A percentile compares a stretch with the other conserved stretches of the same genome.
Conservation (phyloP, 1,139 yeast genomes). For the Yamadazyma spencermartinsiae region DNA sequence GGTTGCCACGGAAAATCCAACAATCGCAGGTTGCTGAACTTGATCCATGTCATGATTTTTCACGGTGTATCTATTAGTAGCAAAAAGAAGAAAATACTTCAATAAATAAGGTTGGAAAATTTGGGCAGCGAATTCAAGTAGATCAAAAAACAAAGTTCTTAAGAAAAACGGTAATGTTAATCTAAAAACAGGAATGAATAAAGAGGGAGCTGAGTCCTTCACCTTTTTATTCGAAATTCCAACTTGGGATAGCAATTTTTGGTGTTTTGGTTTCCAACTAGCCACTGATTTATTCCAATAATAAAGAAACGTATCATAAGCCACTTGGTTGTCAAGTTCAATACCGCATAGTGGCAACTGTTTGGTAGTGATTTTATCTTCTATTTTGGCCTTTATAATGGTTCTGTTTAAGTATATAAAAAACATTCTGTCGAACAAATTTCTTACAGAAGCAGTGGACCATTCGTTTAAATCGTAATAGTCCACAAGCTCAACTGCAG, state of each 20-base stretch:
- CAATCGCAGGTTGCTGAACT: conserved; percentile 26
- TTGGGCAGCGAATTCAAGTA: conserved; percentile 21
- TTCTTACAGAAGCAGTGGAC: conserved; percentile 25
- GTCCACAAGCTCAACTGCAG: conserved; percentile 45
- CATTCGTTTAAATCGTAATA: conserved; percentile 37
- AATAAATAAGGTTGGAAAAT: conserved; percentile 34
- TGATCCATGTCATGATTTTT: conserved; percentile 9
- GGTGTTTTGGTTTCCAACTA: background rate
- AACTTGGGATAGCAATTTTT: conserved; percentile 14
- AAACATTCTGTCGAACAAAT: conserved; percentile 24
- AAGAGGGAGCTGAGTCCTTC: conserved; percentile 25
- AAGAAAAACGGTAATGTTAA: conserved; percentile 8
- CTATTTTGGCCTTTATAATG: conserved; percentile 22
- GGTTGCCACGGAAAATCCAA: conserved; percentile 31
- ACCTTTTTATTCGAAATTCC: conserved; percentile 8
- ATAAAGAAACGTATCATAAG: conserved; percentile 19
- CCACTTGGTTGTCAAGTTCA: conserved; percentile 22
- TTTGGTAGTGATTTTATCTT: conserved; percentile 20
- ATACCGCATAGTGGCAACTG: conserved; percentile 27
- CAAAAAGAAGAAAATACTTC: conserved; percentile 30
- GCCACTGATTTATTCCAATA: conserved; percentile 24
- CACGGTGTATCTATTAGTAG: conserved; percentile 15
- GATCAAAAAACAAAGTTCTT: conserved; percentile 17
- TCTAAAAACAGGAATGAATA: conserved; percentile 8
- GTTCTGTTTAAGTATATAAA: conserved; percentile 25